A percentile compares a stretch with the other conserved stretches of the same genome.
phyloP scores from a whole-genome alignment of 805 yeast species.

The Nakazawaea wickerhamii region DNA sequence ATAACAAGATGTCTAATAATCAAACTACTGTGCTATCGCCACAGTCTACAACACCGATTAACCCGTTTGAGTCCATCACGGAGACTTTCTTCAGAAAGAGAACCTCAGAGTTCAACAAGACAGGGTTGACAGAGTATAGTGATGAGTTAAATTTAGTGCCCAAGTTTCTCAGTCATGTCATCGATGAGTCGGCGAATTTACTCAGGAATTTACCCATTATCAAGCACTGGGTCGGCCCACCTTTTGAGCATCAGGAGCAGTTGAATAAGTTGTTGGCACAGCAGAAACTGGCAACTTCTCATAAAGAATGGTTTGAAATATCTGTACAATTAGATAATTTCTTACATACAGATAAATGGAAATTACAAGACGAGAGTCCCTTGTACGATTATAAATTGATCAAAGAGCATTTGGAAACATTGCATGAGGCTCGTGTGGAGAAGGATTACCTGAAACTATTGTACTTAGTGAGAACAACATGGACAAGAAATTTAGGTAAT shows the following conservation, averaged over 20 bases:
- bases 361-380: constrained; percentile 49
- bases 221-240: constrained; percentile 32
- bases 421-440: constrained; percentile 51
- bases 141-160: constrained; percentile 4
- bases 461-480: constrained; percentile 74
- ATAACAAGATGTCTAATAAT: not conserved
- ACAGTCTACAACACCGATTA: not conserved
- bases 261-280: constrained; percentile 34
- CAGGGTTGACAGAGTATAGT: constrained; percentile 8
- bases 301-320: constrained; percentile 59
- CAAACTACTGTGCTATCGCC: not conserved
- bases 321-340: constrained; percentile 61
- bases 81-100: constrained; percentile 10
- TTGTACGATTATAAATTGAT: constrained; percentile 71
- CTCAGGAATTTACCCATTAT: constrained; percentile 27
- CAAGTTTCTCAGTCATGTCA: constrained; percentile 17
- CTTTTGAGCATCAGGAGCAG: constrained; percentile 31
- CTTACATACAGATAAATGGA: constrained; percentile 69
- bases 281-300: constrained; percentile 43
- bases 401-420: constrained; percentile 41
- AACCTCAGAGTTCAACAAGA: constrained; percentile 9
- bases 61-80: constrained; percentile 11
- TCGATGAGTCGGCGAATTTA: constrained; percentile 28
- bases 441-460: constrained; percentile 58
- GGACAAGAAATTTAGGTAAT: constrained; percentile 82